Conservation (phyloP, 1,139 yeast genomes). For the Wickerhamomyces sp. region DNA sequence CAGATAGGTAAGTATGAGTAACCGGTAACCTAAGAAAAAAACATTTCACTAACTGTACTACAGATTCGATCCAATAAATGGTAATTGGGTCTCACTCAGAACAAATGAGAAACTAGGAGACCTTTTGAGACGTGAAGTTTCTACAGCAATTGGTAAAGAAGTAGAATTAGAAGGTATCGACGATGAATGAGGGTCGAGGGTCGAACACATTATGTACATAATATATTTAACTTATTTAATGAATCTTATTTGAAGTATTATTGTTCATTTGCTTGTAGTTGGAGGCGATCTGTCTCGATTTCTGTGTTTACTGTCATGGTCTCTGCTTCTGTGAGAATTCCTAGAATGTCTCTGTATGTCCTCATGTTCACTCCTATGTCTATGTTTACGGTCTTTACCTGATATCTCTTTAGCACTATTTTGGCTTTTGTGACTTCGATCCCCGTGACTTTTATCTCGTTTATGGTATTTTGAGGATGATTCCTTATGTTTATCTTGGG, state of each 20-base stretch:
- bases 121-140: conserved; percentile 43
- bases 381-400: no score
- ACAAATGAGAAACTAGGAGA: conserved; percentile 45
- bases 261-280: no score
- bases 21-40: neutral
- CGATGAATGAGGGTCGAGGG: conserved; percentile 4
- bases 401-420: no score
- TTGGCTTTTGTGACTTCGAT: no score
- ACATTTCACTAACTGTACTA: neutral
- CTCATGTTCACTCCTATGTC: no score
- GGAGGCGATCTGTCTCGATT: neutral
- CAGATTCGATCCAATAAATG: conserved; percentile 51
- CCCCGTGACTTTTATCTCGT: no score
- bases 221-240: conserved; percentile 1
- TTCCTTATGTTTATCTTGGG: neutral
- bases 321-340: neutral
- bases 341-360: no score
- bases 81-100: conserved; percentile 55
- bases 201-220: no score
- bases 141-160: conserved; percentile 31
- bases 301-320: neutral
- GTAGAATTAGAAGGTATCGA: conserved; percentile 19
- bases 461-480: conserved; percentile 1
- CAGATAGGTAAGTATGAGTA: conserved; percentile 38
- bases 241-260: no score